Base-by-base conservation (phyloP, 164 flowering plant species). In the Vitis rupestris region DNA sequence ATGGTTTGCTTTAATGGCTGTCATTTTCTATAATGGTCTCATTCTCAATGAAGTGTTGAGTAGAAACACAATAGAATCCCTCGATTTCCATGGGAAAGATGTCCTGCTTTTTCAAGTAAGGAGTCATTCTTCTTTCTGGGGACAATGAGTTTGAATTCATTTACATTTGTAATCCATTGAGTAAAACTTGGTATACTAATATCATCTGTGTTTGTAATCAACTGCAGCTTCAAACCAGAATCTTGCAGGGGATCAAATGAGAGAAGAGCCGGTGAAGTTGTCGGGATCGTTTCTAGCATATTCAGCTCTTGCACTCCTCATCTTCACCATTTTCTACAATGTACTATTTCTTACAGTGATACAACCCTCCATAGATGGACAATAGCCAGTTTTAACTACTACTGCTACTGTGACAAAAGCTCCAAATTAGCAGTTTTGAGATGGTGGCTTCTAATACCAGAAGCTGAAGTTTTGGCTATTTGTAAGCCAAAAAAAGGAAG, bases 291-390 rank as follows among this genome's bases (percentile, higher is more conserved):
- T 77, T 63, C 66, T 85, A 8, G 61, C 72, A 6, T 72, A 64
- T 50, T 48, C 75, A 51, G 82, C 86, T 11, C 59, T 70, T 27
- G 78, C 50, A 53, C 86, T 90, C 12, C 31, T 88, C 19, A 12
- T 78, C 19, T 80, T 90, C 66, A 72, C 92, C 52, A 76, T 90
- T 7, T 63, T 86, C 64, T 86, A 90, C 82, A 90, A 90, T 64
- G 63, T 85, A 10, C 23, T 90, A 4, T 90, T 88, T 65, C 15
- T 65, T 9, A 59, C 84, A 15, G 80, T 88, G 29, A 84, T 90
- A 60, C 79, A 88, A 74, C 95, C 95, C 61, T 50, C 90, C 56
- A 69, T 90, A 17, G 92, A 90, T 75, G 83, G 80, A 59, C 78
- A 80, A 54, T 73, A 70, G n/a, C 0, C 67, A 31, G 66, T 29